Conservation (phyloP, 495 filamentous ascomycete species). For the Tuber magnatum region DNA sequence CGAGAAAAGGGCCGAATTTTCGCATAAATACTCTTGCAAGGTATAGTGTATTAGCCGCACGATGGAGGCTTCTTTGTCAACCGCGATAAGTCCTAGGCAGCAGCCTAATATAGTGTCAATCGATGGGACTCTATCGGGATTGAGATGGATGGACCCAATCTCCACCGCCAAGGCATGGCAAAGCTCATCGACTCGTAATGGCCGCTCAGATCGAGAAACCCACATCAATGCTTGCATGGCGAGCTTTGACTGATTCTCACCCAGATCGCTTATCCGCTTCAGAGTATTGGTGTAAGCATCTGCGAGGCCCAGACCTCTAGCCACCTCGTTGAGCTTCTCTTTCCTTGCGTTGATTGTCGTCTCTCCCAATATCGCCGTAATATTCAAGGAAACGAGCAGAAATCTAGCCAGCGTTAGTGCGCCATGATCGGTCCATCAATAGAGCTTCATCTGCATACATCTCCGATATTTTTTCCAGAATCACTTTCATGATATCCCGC, state of each 20-base stretch:
- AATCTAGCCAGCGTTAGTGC: background rate
- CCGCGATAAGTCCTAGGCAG: background rate
- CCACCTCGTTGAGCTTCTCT: background rate
- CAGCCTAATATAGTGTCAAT: background rate
- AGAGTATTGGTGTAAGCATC: background rate
- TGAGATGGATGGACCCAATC: background rate
- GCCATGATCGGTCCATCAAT: background rate
- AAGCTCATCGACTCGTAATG: background rate
- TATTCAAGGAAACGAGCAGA: background rate
- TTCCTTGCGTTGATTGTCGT: background rate
- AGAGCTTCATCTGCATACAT: background rate
- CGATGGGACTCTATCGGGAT: background rate
- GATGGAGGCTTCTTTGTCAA: background rate
- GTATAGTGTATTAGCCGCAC: background rate
- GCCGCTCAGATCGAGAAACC: background rate
- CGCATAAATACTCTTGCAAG: background rate
- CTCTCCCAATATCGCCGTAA: background rate
- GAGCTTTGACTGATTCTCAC: background rate
- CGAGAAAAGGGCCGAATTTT: background rate
- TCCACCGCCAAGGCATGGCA: background rate
- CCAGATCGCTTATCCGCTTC: background rate
- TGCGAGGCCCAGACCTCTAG: background rate
- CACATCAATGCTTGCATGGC: background rate
- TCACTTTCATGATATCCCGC: background rate
- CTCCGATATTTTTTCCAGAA: background rate